Evolutionary conservation across 2,329 filamentous ascomycete species (phyloP).

Genomic region (Pseudovirgaria hyperparasitica): DNA sequence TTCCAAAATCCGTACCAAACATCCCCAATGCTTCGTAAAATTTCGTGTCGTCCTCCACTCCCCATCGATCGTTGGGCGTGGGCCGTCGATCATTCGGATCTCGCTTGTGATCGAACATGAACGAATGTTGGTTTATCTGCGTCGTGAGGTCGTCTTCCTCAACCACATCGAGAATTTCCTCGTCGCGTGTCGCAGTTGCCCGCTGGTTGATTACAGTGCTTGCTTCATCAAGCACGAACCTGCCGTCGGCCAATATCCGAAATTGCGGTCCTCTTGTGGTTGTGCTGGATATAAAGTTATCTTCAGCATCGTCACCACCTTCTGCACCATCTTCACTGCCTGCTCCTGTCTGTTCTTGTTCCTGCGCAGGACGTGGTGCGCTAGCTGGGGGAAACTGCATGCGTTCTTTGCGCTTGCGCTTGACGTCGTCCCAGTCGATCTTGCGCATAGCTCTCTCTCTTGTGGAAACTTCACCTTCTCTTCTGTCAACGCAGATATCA

Average conservation of each 20-base stretch:
- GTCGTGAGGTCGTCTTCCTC: conserved; percentile 71
- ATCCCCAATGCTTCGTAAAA: conserved; percentile 65
- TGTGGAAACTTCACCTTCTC: conserved; percentile 64
- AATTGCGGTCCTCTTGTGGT: conserved; percentile 37
- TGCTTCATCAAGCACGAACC: conserved; percentile 57
- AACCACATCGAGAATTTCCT: conserved; percentile 44
- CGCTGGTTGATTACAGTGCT: conserved; percentile 58
- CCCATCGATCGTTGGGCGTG: conserved; percentile 45
- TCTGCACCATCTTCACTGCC: conserved; percentile 7
- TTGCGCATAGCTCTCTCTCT: conserved; percentile 60
- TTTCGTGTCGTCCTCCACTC: conserved; percentile 53
- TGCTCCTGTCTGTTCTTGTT: conserved; percentile 1
- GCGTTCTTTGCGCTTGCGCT: conserved; percentile 24
- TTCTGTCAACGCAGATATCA: conserved; percentile 52
- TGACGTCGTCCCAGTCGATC: conserved; percentile 45
- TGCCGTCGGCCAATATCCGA: conserved; percentile 52
- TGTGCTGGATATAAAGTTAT: no score
- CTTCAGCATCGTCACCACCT: conserved; percentile 3
- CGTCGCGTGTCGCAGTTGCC: conserved; percentile 44
- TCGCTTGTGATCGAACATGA: conserved; percentile 47
- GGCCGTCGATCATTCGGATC: conserved; percentile 32
- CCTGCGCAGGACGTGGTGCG: not conserved
- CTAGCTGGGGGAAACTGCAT: conserved; percentile 3
- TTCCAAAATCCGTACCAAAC: conserved; percentile 75
- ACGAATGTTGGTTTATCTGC: conserved; percentile 56